These are phyloP conservation scores for Saposhnikovia divaricata DNA, from an alignment of 129 eudicot genomes.

Conservation along the genomic window DNA sequence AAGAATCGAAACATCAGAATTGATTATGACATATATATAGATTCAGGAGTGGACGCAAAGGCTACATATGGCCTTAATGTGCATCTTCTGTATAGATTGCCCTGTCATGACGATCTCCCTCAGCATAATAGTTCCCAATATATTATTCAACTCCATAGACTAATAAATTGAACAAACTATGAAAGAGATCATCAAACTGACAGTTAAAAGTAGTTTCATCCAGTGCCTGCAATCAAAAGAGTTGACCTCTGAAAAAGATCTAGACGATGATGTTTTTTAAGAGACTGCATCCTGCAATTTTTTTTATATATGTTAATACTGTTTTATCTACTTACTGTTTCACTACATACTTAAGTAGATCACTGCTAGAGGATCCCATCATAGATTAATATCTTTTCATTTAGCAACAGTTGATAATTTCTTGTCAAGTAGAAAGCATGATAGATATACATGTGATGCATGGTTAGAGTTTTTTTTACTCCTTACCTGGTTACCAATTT, in stretches of 20 bases:
- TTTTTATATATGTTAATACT: no score
- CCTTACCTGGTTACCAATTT: background rate
- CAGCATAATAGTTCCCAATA: background rate
- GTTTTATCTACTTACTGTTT: no score
- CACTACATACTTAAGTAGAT: background rate
- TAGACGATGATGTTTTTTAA: background rate
- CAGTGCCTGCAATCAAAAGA: background rate
- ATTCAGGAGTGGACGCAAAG: background rate
- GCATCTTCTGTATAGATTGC: background rate
- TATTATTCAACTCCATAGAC: background rate
- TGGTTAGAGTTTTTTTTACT: background rate
- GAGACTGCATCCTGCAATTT: background rate
- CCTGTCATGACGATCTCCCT: background rate
- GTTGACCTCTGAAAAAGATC: background rate
- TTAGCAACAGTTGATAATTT: background rate
- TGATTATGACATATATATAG: background rate
- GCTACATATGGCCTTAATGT: background rate
- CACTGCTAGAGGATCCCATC: no score
- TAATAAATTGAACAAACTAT: background rate
- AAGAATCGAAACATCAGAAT: background rate
- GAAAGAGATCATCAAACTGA: background rate
- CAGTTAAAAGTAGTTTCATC: background rate
- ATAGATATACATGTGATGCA: background rate
- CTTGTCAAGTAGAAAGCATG: background rate
- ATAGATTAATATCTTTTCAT: background rate